Base-by-base conservation (phyloP, 495 filamentous ascomycete genomes). In the Pseudomonodictys pantanalensis region DNA sequence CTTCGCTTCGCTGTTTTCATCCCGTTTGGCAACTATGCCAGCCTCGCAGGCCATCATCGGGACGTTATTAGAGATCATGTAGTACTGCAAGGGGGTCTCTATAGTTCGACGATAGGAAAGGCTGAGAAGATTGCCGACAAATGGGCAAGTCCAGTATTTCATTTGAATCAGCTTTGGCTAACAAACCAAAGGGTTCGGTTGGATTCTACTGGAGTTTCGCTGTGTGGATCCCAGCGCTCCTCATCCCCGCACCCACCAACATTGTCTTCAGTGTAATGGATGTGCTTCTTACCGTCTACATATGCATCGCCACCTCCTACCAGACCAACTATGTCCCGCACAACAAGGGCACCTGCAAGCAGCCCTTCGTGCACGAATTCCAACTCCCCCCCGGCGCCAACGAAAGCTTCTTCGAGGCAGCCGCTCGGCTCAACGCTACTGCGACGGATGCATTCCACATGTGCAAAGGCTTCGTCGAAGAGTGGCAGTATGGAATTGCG, bases 141-240 rank as follows among this genome's bases (percentile, higher is more conserved):
- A 50, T 60, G 56, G 62, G 62, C 56, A 58, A 33, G 62, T 4
- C 20, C 12, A n/a, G n/a, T 15, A n/a, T 41, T 18, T 15, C 32
- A 35, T 48, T 39, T 12, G n/a, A 49, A 45, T 32, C 20, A 29
- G 33, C 54, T 5, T 33, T 41, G 18, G 42, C 48, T 54, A 30
- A 54, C 12, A 15, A 17, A 17, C 12, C 15, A 30, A 26, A 61
- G 56, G 57, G 32, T 29, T n/a, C n/a, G 32, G 38, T 54, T 33
- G 53, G 53, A 12, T 62, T 66, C 48, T 62, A 49, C 48, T 66
- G 64, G 64, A 62, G 44, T 23, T 54, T 66, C 49, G 52, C 58
- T 5, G 38, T 54, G 17, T 62, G 58, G 58, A 42, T 66, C 22
- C 58, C 64, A 1, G 20, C 41, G n/a, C 26, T 62, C 18, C 8